Conservation (phyloP, 371 early-diverging fungal species). For the Actinomortierella wolfii region DNA sequence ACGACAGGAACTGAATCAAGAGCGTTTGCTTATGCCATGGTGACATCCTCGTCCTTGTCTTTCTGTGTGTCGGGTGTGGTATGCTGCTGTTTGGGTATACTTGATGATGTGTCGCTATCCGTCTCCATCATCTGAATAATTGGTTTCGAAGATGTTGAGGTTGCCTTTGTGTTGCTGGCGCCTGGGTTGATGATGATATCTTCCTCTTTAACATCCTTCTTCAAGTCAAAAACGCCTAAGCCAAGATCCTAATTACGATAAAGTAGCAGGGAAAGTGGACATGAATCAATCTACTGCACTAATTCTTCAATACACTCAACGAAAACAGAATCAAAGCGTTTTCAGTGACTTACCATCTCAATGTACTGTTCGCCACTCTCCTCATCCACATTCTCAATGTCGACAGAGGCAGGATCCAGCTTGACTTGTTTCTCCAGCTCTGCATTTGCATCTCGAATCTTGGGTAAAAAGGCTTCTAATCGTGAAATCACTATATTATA, state of each 20-base stretch:
- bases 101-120: conserved; percentile 6
- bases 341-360: conserved; percentile 26
- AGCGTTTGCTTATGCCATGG: background rate
- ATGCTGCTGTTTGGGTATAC: too few species aligned
- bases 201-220: conserved; percentile 42
- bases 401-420: conserved; percentile 38
- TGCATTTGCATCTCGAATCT: conserved; percentile 42
- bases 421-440: conserved; percentile 32
- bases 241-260: conserved; percentile 25
- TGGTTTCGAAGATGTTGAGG: conserved; percentile 10
- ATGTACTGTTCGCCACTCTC: conserved; percentile 45
- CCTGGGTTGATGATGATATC: conserved; percentile 43
- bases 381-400: conserved; percentile 48
- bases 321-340: background rate
- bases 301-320: too few species aligned
- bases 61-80: too few species aligned
- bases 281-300: too few species aligned
- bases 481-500: conserved; percentile 30
- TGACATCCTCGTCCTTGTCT: conserved; percentile 2
- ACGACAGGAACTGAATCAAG: too few species aligned
- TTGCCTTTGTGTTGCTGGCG: conserved; percentile 4
- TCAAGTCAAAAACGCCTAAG: conserved; percentile 44
- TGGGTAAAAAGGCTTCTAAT: conserved; percentile 44
- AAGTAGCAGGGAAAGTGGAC: background rate
- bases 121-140: conserved; percentile 37